phyloP scores from a whole-genome alignment of 805 yeast genomes.

The Zygoascus biomembranicola region DNA sequence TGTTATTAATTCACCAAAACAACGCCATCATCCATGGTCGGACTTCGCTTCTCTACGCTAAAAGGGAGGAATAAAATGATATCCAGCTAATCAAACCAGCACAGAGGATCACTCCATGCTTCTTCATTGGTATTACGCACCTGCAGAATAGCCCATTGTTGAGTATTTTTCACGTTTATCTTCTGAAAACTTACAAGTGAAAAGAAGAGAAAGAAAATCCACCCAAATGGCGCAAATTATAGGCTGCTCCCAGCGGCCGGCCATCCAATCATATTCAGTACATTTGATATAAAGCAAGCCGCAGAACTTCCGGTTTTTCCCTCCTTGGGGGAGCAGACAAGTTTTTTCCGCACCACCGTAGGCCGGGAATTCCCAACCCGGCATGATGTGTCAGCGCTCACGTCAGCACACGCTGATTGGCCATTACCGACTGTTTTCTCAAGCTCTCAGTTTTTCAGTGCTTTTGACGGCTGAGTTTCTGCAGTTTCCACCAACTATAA shows the following conservation, averaged over 20 bases:
- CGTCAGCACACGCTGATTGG: not conserved
- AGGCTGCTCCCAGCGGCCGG: too few species aligned
- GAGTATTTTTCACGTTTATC: not conserved
- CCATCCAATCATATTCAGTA: not conserved
- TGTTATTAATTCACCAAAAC: too few species aligned
- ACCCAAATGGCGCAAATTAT: not conserved
- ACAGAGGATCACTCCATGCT: too few species aligned
- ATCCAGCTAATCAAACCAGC: too few species aligned
- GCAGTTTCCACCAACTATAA: too few species aligned
- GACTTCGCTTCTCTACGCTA: too few species aligned
- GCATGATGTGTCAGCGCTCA: not conserved
- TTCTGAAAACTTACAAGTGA: not conserved
- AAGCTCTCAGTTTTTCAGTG: not conserved
- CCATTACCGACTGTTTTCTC: not conserved
- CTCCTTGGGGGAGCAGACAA: not conserved
- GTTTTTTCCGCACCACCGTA: too few species aligned
- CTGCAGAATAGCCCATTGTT: conserved; percentile 8
- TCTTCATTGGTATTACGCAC: not conserved
- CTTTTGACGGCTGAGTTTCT: not conserved
- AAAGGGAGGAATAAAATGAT: too few species aligned
- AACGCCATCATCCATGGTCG: too few species aligned
- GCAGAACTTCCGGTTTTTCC: not conserved
- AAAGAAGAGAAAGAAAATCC: not conserved
- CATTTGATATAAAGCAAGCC: not conserved
- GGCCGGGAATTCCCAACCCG: not conserved